These are phyloP conservation scores for Hanseniaspora thailandica DNA, from an alignment of 805 yeast genomes.

Conservation along the genomic window DNA sequence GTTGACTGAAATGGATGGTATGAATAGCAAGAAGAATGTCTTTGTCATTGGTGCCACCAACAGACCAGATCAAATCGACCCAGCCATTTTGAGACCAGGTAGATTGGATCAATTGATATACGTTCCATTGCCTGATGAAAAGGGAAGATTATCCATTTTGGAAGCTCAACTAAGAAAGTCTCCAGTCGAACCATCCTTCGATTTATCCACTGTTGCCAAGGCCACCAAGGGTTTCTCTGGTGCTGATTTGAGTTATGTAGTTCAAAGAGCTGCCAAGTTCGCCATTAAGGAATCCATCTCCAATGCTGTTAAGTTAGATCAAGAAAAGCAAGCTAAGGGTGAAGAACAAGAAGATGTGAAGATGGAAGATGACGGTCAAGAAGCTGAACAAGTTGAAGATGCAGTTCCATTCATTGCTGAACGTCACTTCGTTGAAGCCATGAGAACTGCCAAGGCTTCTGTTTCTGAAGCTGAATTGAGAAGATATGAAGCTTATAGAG, in stretches of 20 bases:
- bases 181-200: slow-evolving; percentile 95
- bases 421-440: slow-evolving; percentile 95
- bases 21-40: slow-evolving; percentile 98
- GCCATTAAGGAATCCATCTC: slow-evolving; percentile 92
- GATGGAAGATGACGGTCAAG: slow-evolving; percentile 35
- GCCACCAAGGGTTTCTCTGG: slow-evolving; percentile 97
- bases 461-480: slow-evolving; percentile 95
- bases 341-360: slow-evolving; percentile 44
- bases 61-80: slow-evolving; percentile 98
- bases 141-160: slow-evolving; percentile 84
- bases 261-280: slow-evolving; percentile 95
- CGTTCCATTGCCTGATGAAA: slow-evolving; percentile 96
- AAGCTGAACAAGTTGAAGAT: slow-evolving; percentile 65
- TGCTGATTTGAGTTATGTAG: slow-evolving; percentile 95
- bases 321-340: slow-evolving; percentile 26
- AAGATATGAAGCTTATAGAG: slow-evolving; percentile 94
- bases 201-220: slow-evolving; percentile 76
- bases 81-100: slow-evolving; percentile 97
- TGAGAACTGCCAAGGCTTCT: slow-evolving; percentile 97
- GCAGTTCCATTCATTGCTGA: slow-evolving; percentile 92
- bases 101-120: slow-evolving; percentile 96
- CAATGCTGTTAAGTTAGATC: slow-evolving; percentile 31
- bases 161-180: slow-evolving; percentile 95
- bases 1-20: slow-evolving; percentile 98
- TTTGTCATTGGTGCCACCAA: slow-evolving; percentile 98